These are phyloP conservation scores for Phytophthora hibernalis DNA, from an alignment of 352 stramenopile genomes.

Conservation along the genomic window DNA sequence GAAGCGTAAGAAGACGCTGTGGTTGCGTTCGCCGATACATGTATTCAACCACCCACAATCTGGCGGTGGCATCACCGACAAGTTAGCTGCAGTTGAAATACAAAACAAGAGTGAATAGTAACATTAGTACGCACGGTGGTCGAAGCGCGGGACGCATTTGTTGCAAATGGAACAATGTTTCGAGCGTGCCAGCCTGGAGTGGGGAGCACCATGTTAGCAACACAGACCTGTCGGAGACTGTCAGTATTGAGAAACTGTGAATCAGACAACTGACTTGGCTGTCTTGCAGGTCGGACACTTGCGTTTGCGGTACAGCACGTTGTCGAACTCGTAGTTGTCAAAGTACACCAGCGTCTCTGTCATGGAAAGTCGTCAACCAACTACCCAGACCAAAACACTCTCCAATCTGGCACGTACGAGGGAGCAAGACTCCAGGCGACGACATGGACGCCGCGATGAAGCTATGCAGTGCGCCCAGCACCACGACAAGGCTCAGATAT, in stretches of 20 bases:
- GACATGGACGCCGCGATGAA: slow-evolving; percentile 60
- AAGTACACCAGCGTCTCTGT: slow-evolving; percentile 59
- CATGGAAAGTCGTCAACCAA: neutral
- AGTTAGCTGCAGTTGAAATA: neutral
- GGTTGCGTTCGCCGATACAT: slow-evolving; percentile 73
- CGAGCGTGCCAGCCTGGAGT: slow-evolving; percentile 57
- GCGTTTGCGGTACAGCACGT: slow-evolving; percentile 45
- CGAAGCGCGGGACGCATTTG: slow-evolving; percentile 66
- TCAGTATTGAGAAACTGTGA: neutral
- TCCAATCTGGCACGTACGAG: slow-evolving; percentile 35
- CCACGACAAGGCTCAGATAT: slow-evolving; percentile 45
- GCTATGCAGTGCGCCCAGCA: slow-evolving; percentile 53
- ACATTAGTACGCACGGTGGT: slow-evolving; percentile 62
- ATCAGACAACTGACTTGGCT: slow-evolving; percentile 40
- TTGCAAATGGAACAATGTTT: slow-evolving; percentile 79
- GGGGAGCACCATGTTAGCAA: slow-evolving; percentile 6
- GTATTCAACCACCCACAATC: slow-evolving; percentile 72
- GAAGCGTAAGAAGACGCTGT: slow-evolving; percentile 64
- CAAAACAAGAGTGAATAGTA: neutral
- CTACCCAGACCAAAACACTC: neutral
- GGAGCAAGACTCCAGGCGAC: slow-evolving; percentile 48
- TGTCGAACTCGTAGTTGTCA: slow-evolving; percentile 65
- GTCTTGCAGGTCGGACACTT: slow-evolving; percentile 58
- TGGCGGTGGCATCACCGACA: slow-evolving; percentile 7
- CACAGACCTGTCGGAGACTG: neutral